These are phyloP conservation scores for Cordyceps cicadae DNA, from an alignment of 2,329 filamentous ascomycete genomes.

Conservation along the genomic window DNA sequence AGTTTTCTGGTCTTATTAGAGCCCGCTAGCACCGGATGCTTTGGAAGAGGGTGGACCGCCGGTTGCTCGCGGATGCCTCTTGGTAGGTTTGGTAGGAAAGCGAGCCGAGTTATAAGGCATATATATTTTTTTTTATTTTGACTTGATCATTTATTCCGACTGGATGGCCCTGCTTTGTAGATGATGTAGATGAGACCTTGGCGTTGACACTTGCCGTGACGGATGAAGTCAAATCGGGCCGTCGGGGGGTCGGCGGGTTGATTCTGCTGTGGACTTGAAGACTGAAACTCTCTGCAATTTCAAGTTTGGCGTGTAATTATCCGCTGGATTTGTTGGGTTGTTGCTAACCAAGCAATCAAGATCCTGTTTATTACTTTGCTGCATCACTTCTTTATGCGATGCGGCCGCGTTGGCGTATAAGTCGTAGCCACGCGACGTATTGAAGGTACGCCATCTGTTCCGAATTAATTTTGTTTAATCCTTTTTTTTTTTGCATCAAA, in stretches of 20 bases:
- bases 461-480: no score
- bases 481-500: neutral
- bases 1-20: neutral
- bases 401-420: neutral
- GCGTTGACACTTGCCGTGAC: no score
- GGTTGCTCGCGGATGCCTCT: neutral
- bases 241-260: neutral
- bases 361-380: no score
- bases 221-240: neutral
- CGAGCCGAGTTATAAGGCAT: neutral
- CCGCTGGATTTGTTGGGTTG: no score
- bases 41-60: neutral
- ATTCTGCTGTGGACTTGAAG: no score
- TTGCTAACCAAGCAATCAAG: no score
- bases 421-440: neutral
- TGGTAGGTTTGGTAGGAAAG: neutral
- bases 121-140: neutral
- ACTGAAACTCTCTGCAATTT: no score
- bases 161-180: no score
- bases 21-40: neutral
- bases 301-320: no score
- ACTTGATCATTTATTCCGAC: neutral
- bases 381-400: neutral
- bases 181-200: no score
- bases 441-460: no score